phyloP scores from a whole-genome alignment of 2,329 filamentous ascomycete genomes.

The Hymenotorrendiella dingleyae region DNA sequence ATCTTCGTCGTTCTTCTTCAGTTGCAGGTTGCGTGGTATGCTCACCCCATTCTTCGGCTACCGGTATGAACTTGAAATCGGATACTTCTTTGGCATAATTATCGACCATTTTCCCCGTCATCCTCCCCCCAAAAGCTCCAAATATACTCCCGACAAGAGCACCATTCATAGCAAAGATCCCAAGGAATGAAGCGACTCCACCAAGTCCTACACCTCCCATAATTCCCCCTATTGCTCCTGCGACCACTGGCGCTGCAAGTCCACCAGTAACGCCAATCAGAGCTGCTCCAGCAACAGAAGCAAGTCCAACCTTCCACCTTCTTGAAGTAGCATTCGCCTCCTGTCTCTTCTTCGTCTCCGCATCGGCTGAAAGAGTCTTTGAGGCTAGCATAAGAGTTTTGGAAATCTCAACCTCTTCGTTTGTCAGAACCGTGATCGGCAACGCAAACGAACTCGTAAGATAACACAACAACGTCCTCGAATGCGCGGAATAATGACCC shows the following conservation, averaged over 20 bases:
- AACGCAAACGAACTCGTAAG: constrained; percentile 63
- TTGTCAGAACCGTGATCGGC: constrained; percentile 53
- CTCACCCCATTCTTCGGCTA: constrained; percentile 40
- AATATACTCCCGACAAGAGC: constrained; percentile 83
- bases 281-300: constrained; percentile 78
- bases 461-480: constrained; percentile 61
- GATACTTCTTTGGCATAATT: constrained; percentile 82
- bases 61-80: constrained; percentile 73
- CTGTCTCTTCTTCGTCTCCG: constrained; percentile 65
- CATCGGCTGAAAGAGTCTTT: constrained; percentile 64
- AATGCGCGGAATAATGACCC: constrained; percentile 70
- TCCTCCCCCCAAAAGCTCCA: constrained; percentile 79
- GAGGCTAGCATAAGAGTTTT: constrained; percentile 65
- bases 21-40: constrained; percentile 22
- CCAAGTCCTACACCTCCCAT: constrained; percentile 83
- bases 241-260: constrained; percentile 81
- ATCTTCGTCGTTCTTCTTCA: constrained; percentile 39
- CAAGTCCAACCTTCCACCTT: constrained; percentile 85
- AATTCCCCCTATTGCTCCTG: constrained; percentile 75
- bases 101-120: constrained; percentile 78
- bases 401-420: constrained; percentile 70
- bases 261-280: constrained; percentile 89
- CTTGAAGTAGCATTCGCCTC: constrained; percentile 63
- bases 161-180: constrained; percentile 78
- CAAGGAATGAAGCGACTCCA: constrained; percentile 78